These are phyloP conservation scores for Basidiobolus meristosporus DNA, from an alignment of 371 early-diverging fungal species.

Conservation along the genomic window DNA sequence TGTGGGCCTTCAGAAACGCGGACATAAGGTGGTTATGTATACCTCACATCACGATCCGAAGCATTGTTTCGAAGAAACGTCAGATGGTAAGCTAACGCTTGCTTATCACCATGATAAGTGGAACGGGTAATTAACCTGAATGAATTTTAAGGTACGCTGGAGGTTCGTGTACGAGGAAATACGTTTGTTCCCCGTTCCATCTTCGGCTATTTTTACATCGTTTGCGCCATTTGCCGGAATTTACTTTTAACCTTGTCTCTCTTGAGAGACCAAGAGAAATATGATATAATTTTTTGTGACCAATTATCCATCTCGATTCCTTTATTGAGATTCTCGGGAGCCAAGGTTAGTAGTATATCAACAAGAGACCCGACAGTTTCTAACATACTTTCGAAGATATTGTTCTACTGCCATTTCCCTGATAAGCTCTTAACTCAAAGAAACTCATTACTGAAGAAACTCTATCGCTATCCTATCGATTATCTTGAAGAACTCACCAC, in stretches of 20 bases:
- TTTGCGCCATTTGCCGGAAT: no score
- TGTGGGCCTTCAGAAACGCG: conserved; percentile 49
- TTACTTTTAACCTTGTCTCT: no score
- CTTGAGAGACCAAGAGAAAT: no score
- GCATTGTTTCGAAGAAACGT: no score
- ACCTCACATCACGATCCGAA: no score
- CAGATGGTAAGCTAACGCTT: conserved; percentile 35
- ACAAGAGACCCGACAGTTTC: not conserved
- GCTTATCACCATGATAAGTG: not conserved
- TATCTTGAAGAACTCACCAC: conserved; percentile 71
- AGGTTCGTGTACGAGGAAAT: conserved; percentile 1
- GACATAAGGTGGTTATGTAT: conserved; percentile 42
- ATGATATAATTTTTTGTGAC: no score
- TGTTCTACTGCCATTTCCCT: conserved; percentile 95
- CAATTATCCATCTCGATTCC: conserved; percentile 7
- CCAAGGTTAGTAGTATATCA: conserved; percentile 20
- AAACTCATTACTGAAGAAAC: conserved; percentile 28
- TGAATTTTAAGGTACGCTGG: conserved; percentile 28
- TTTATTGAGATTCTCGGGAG: conserved; percentile 36
- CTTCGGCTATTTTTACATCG: conserved; percentile 7
- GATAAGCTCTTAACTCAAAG: conserved; percentile 65
- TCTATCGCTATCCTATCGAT: conserved; percentile 75
- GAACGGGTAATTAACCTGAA: not conserved
- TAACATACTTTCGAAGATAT: conserved; percentile 17
- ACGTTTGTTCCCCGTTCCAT: conserved; percentile 6